Conservation (phyloP, 2,329 filamentous ascomycete genomes). For the Aspergillus quadrilineatus region DNA sequence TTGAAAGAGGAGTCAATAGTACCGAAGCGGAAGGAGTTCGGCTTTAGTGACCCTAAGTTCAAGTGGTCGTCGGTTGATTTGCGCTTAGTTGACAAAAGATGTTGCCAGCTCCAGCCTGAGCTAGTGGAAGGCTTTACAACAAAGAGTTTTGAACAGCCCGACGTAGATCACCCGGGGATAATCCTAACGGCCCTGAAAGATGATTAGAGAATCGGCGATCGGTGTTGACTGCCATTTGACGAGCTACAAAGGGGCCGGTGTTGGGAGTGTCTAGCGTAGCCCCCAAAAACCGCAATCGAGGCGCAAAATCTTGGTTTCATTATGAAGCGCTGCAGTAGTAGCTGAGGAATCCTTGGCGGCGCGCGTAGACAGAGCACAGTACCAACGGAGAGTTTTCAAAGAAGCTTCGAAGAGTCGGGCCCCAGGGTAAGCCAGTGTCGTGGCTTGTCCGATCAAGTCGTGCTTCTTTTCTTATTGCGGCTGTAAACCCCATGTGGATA, state of each 20-base stretch:
- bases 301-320: constrained; percentile 2
- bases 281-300: constrained; percentile 14
- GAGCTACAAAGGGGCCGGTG: constrained; percentile 7
- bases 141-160: constrained; percentile 10
- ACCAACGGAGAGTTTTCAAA: constrained; percentile 9
- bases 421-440: constrained; percentile 11
- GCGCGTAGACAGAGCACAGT: constrained; percentile 8
- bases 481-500: constrained; percentile 19
- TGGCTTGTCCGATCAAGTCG: constrained; percentile 7
- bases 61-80: constrained; percentile 23
- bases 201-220: constrained; percentile 1
- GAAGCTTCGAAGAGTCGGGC: constrained; percentile 5
- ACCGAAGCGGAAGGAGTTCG: constrained; percentile 9
- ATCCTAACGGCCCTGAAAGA: constrained; percentile 14
- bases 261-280: neutral
- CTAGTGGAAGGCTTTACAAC: constrained; percentile 8
- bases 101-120: neutral
- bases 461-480: constrained; percentile 21
- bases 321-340: constrained; percentile 1
- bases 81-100: constrained; percentile 20
- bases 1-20: constrained; percentile 17
- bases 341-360: constrained; percentile 8
- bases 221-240: neutral
- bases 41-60: constrained; percentile 19
- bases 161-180: constrained; percentile 12